These are phyloP conservation scores for Cordyceps sp. DNA, from an alignment of 2,329 filamentous ascomycete species.

Conservation along the genomic window DNA sequence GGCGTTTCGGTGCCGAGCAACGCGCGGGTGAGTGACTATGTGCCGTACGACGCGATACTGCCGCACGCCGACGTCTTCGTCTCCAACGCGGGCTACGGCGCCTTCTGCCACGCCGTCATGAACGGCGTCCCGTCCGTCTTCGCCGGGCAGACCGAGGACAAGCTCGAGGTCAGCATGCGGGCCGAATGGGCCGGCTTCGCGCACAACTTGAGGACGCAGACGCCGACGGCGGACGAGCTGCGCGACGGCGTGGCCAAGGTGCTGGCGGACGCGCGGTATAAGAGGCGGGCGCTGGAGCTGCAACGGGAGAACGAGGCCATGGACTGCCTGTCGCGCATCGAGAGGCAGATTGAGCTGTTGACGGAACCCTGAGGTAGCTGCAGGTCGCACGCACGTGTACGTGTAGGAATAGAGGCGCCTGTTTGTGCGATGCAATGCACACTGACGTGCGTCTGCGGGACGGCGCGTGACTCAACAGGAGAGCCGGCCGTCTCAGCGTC, in stretches of 20 bases:
- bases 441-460: too few species aligned
- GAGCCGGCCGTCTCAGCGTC: too few species aligned
- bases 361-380: neutral
- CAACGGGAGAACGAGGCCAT: conserved; percentile 16
- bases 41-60: conserved; percentile 29
- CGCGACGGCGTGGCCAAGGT: conserved; percentile 14
- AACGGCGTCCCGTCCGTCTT: conserved; percentile 30
- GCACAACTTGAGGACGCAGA: conserved; percentile 22
- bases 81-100: conserved; percentile 31
- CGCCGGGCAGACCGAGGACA: conserved; percentile 23
- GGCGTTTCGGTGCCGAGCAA: conserved; percentile 20
- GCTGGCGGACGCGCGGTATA: conserved; percentile 12
- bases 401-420: too few species aligned
- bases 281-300: conserved; percentile 13
- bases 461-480: too few species aligned
- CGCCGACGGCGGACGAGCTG: conserved; percentile 12
- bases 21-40: conserved; percentile 25
- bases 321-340: conserved; percentile 1
- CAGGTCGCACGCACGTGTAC: too few species aligned
- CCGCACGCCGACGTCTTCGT: conserved; percentile 26
- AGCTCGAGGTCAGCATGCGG: conserved; percentile 22
- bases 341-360: neutral
- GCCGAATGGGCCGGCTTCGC: conserved; percentile 26
- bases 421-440: too few species aligned
- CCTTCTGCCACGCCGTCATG: conserved; percentile 24